A percentile compares a stretch with the other conserved stretches of the same genome.
phyloP scores from a whole-genome alignment of 2,329 filamentous ascomycete genomes.

The Fusarium subtropicale region DNA sequence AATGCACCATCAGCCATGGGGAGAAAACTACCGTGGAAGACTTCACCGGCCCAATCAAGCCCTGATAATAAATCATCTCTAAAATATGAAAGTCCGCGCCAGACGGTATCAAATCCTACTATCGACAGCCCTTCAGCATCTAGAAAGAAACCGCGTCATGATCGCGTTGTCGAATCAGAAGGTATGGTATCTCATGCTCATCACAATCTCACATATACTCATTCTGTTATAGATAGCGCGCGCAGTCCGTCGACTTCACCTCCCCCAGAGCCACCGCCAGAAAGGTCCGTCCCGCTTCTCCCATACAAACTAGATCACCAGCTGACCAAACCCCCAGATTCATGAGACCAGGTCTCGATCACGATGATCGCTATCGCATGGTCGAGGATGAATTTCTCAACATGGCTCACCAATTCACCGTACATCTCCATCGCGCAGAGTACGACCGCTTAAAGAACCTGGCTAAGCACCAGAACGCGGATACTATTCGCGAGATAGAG shows the following conservation, averaged over 20 bases:
- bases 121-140: slow-evolving; percentile 12
- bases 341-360: slow-evolving; percentile 72
- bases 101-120: slow-evolving; percentile 7
- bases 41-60: slow-evolving; percentile 34
- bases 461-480: slow-evolving; percentile 66
- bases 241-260: slow-evolving; percentile 64
- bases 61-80: slow-evolving; percentile 11
- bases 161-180: slow-evolving; percentile 41
- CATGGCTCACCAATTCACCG: slow-evolving; percentile 76
- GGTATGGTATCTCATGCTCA: slow-evolving; percentile 30
- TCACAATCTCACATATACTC: not conserved
- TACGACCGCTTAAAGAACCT: slow-evolving; percentile 74
- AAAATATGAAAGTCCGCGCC: slow-evolving; percentile 22
- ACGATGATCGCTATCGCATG: slow-evolving; percentile 83
- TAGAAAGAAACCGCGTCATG: slow-evolving; percentile 36
- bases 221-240: slow-evolving; percentile 32
- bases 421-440: slow-evolving; percentile 81
- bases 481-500: slow-evolving; percentile 62
- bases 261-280: slow-evolving; percentile 59
- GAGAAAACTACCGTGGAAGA: slow-evolving; percentile 65
- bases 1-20: slow-evolving; percentile 55
- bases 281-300: slow-evolving; percentile 54
- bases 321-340: slow-evolving; percentile 54
- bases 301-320: not conserved
- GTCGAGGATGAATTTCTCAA: slow-evolving; percentile 83